These are phyloP conservation scores for Tolypocladium ophioglossoides DNA, from an alignment of 2,329 filamentous ascomycete species.

Conservation along the genomic window DNA sequence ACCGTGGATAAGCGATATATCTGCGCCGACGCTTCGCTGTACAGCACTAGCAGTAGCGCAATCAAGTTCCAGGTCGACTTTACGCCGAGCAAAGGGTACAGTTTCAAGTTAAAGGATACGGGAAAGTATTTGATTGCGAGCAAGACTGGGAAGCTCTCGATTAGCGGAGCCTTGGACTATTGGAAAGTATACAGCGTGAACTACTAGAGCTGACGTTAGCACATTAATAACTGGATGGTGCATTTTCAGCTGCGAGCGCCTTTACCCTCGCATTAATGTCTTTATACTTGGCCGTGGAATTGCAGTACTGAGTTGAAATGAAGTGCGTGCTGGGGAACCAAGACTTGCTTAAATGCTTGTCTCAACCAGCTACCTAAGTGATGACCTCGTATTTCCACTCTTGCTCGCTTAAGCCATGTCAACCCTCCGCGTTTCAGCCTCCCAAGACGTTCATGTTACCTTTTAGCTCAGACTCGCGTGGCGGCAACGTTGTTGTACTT, in stretches of 20 bases:
- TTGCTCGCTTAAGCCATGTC: neutral
- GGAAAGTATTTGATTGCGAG: constrained; percentile 1
- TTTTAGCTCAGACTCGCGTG: neutral
- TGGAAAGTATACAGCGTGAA: constrained; percentile 6
- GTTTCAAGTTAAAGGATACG: constrained; percentile 4
- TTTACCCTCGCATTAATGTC: too few relatives aligned
- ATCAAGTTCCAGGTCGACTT: constrained; percentile 9
- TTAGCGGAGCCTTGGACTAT: neutral
- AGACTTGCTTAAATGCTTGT: too few relatives aligned
- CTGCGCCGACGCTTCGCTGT: constrained; percentile 4
- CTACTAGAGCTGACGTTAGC: neutral
- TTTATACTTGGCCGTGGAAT: too few relatives aligned
- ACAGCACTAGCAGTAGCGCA: constrained; percentile 1
- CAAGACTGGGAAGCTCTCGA: neutral
- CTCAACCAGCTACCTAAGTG: too few relatives aligned
- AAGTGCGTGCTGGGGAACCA: too few relatives aligned
- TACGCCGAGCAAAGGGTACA: constrained; percentile 9
- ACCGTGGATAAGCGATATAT: constrained; percentile 12
- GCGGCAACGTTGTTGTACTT: neutral
- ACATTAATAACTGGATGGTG: neutral
- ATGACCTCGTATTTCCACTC: too few relatives aligned
- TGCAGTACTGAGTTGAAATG: too few relatives aligned
- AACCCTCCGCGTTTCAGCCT: too few relatives aligned
- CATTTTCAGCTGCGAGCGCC: too few relatives aligned
- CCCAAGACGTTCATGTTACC: too few relatives aligned